Percentiles rank a stretch among this genome's conserved stretches.
Evolutionary conservation across 331 rosid genomes (phyloP).

Genomic region (Rhamnella rubrinervis): DNA sequence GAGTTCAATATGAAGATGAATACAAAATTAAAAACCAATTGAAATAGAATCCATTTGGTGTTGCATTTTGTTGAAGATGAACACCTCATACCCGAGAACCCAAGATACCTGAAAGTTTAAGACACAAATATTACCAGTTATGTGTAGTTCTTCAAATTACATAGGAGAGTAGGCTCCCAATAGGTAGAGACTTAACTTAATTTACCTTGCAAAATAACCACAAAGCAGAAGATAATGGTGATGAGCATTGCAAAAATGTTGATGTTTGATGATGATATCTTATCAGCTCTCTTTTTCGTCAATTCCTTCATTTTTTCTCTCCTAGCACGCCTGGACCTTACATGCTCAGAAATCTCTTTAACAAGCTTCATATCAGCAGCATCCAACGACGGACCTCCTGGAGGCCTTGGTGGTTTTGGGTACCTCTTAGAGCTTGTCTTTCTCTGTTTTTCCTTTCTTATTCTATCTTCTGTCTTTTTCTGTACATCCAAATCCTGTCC

Average conservation of each 20-base stretch:
- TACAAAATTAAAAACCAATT: too few species aligned
- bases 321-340: slow-evolving; percentile 23
- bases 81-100: slow-evolving; percentile 22
- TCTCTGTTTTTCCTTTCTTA: slow-evolving; percentile 11
- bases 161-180: background rate
- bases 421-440: slow-evolving; percentile 17
- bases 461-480: background rate
- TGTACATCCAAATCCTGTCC: slow-evolving; percentile 14
- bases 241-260: slow-evolving; percentile 28
- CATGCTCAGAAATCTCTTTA: slow-evolving; percentile 27
- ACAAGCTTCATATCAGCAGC: slow-evolving; percentile 34
- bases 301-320: slow-evolving; percentile 13
- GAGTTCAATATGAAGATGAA: too few species aligned
- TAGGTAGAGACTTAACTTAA: background rate
- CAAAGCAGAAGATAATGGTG: slow-evolving; percentile 33
- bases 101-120: slow-evolving; percentile 27
- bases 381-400: slow-evolving; percentile 28
- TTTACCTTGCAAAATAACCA: slow-evolving; percentile 40
- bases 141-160: background rate
- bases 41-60: background rate
- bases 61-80: background rate
- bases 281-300: slow-evolving; percentile 23
- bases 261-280: slow-evolving; percentile 22
- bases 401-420: slow-evolving; percentile 42
- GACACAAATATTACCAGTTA: background rate